Evolutionary conservation across 1,284 basidiomycete species (phyloP), one percentile per base, ranked within the genome.

Genomic region (Ceratobasidium sp.): DNA sequence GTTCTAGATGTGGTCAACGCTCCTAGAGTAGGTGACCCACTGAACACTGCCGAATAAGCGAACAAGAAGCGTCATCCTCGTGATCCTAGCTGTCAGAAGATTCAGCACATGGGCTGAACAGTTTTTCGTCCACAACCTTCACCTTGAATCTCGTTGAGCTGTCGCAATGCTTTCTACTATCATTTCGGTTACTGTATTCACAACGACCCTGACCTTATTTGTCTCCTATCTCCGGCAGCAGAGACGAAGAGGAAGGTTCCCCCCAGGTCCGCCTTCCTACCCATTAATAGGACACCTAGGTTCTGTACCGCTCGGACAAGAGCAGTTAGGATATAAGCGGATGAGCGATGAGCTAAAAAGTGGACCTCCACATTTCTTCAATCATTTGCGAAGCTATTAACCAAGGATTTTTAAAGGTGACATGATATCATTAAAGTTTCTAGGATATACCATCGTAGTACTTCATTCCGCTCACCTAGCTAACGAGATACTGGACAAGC

Each of bases 401-500:
- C 33, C 33, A 33, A 33, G 1, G 33, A 33, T 33, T 4, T 33
- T 33, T 4, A 1, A 33, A 75, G 73, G 46, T 15, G 73, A 75
- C 46, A 40, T 75, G 1, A 75, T 65, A 26, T 65, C 73, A 1
- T 42, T 75, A 1, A 66, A 62, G 50, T 66, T 75, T 61, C 48
- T 67, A 6, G 78, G 78, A 9, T 66, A 78, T 26, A 66, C 75
- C 6, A 68, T 74, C 48, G 66, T 80, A 54, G 74, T 80, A 26
- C 44, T 80, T 42, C 78, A 78, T 56, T 68, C 79, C 12, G 67
- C 68, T 66, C 61, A 78, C 54, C 62, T 77, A 10, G 77, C 78
- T 7, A 56, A 42, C n/a, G 80, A 80, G 23, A 54, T 80, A 1
- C 64, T 80, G 17, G 80, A 80, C 10, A 80, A 80, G 61, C 56